Conservation (phyloP, 768 basidiomycete species). For the Lyophyllum atratum region DNA sequence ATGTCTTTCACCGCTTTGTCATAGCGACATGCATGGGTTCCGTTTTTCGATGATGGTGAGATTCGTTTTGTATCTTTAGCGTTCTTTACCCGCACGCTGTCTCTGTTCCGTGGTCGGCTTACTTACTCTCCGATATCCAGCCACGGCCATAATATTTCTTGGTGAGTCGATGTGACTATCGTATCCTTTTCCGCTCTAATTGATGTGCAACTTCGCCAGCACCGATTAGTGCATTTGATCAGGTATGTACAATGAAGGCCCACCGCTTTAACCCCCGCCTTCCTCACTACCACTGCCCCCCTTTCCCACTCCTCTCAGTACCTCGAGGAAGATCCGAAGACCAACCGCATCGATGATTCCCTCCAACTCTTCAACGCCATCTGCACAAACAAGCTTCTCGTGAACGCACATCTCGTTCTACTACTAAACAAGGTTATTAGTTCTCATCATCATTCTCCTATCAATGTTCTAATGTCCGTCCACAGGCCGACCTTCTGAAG, state of each 20-base stretch:
- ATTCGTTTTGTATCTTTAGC: slow-evolving; percentile 18
- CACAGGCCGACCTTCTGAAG: slow-evolving; percentile 69
- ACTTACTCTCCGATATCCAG: slow-evolving; percentile 33
- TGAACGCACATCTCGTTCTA: slow-evolving; percentile 71
- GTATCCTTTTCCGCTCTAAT: neutral
- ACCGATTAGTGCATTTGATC: slow-evolving; percentile 86
- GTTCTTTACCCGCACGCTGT: neutral
- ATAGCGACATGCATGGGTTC: slow-evolving; percentile 79
- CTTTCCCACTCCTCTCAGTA: slow-evolving; percentile 45
- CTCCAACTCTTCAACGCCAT: slow-evolving; percentile 76
- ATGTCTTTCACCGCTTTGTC: slow-evolving; percentile 5
- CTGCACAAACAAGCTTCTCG: slow-evolving; percentile 74
- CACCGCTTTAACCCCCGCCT: neutral
- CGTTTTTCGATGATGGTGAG: slow-evolving; percentile 84
- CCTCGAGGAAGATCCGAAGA: slow-evolving; percentile 78
- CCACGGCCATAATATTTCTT: slow-evolving; percentile 83
- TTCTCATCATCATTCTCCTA: slow-evolving; percentile 4
- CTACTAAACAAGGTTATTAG: slow-evolving; percentile 72
- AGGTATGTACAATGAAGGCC: slow-evolving; percentile 43
- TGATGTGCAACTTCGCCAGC: slow-evolving; percentile 35
- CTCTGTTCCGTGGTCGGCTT: neutral
- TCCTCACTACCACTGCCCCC: neutral
- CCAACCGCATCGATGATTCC: slow-evolving; percentile 82
- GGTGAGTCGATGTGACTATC: slow-evolving; percentile 24
- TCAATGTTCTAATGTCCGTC: slow-evolving; percentile 4